Base-by-base conservation (phyloP, 1,284 basidiomycete species). In the Leccinum griseonigrum region DNA sequence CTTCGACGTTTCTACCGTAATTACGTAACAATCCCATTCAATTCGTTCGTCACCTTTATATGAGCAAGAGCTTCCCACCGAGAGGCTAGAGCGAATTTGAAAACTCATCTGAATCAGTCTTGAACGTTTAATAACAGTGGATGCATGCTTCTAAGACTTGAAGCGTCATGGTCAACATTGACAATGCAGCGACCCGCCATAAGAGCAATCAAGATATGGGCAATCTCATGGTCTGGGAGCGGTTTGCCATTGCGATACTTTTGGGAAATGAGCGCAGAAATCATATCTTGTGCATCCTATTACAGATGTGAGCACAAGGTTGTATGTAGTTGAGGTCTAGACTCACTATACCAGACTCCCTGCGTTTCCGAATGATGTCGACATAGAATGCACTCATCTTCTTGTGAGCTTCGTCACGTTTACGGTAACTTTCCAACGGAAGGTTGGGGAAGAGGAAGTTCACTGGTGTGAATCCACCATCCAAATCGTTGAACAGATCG, bases 361-460 rank as follows among this genome's bases (percentile, higher is more conserved):
- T 85, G 57, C 97, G 87, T 69, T 90, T 89, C 70, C 84, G 79
- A 70, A 99, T 88, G 69, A 99, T 97, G 61, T 87, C 83, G 61
- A 94, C 82, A 73, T 98, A 99, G 76, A 98, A 98, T 56, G 94
- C 85, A 70, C 90, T 90, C 92, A 99, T 97, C 73, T 93, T 93
- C 77, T 87, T 84, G 71, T 99, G 96, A 2, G 97, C 97, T 40
- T 79, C 79, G 73, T 99, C 97, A 52, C 97, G 86, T 74, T 83
- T 83, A 63, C 88, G 85, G 80, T 99, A 98, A 70, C 88, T 92
- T 52, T 92, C 91, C 63, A 99, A 78, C 22, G 97, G 97, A 64
- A 99, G 80, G 74, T 94, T 94, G 57, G 95, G 94, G 80, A 98
- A 95, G 77, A 98, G 82, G 80, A 97, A 97, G 79, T 98, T 95